Base-by-base conservation (phyloP, 805 yeast species). In the Komagataella phaffii region DNA sequence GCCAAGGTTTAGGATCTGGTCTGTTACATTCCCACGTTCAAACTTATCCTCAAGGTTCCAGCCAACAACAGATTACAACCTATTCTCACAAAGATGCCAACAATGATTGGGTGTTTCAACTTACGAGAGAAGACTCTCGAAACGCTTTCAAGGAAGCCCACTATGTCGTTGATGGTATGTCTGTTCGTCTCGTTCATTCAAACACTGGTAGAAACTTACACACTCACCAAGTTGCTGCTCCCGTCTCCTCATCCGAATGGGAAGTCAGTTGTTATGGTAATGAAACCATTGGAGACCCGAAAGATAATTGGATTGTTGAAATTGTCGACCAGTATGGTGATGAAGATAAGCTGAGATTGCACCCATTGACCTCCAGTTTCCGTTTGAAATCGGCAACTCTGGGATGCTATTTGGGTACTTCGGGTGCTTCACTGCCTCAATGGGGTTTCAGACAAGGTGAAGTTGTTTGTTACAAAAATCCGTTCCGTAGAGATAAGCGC, bases 31-130 rank as follows among this genome's bases (percentile, higher is more conserved):
- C 98, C 0, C 99, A 93, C 63, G 72, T 74, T 17, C 95, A 86
- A 63, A 65, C 75, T 10, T 93, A 83, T 64, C 99, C 99, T 14
- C 88, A 81, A 56, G 98, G 98, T 3, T 87, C 96, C 2, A 76
- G 77, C 55, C 98, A 93, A 68, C 97, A 90, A 66, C 99, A 93
- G 67, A 75, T 93, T 49, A 93, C 99, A 24, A 87, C 93, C 6
- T 93, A 93, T 65, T 87, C 90, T 17, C 88, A 81, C 66, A 88
- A 88, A 63, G 98, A 93, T 65, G 68, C 74, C 51, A 91, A 93
- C 68, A 93, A 91, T 64, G 79, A 85, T 51, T 90, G 96, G 85
- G 60, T 75, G 24, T 71, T 88, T 58, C 83, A 84, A 58, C 75
- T 83, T 60, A 75, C 73, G 24, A 73, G 85, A 64, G 75, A 68